Evolutionary conservation across 768 basidiomycete genomes (phyloP).

Genomic region (Amanita jacksonii): DNA sequence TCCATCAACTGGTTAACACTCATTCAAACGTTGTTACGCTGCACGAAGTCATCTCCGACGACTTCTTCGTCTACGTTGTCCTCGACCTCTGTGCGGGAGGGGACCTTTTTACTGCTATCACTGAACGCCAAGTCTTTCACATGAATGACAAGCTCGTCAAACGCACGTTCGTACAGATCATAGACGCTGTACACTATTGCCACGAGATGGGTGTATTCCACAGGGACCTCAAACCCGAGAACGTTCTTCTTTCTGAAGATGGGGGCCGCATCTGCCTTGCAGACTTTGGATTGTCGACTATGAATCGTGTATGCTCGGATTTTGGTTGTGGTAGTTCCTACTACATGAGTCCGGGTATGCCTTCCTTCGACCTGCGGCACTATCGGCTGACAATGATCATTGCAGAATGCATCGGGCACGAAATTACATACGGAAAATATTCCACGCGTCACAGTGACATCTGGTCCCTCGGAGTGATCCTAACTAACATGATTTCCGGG

Average conservation of each 20-base stretch:
- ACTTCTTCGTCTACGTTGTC: constrained; percentile 56
- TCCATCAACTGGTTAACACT: constrained; percentile 40
- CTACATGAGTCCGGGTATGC: constrained; percentile 66
- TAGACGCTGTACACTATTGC: constrained; percentile 71
- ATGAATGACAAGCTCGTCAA: constrained; percentile 56
- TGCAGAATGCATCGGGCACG: constrained; percentile 46
- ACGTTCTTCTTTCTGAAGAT: constrained; percentile 50
- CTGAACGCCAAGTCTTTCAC: constrained; percentile 39
- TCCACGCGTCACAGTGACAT: constrained; percentile 58
- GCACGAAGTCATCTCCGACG: constrained; percentile 52
- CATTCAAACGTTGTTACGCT: constrained; percentile 64
- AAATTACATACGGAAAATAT: constrained; percentile 36
- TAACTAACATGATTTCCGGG: constrained; percentile 74
- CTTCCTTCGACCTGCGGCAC: constrained; percentile 7
- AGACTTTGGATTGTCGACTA: constrained; percentile 71
- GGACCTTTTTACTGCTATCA: constrained; percentile 69
- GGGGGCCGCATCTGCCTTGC: constrained; percentile 51
- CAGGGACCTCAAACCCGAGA: constrained; percentile 85
- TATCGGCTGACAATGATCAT: neutral
- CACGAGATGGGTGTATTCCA: constrained; percentile 68
- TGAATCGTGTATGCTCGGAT: constrained; percentile 32
- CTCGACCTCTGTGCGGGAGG: constrained; percentile 49
- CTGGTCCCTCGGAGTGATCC: constrained; percentile 72
- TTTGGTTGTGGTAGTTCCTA: constrained; percentile 50
- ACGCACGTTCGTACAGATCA: constrained; percentile 62